Percentiles rank a stretch among this genome's conserved stretches.
Evolutionary conservation across 1,284 basidiomycete genomes (phyloP).

Genomic region (Apiotrichum domesticum): DNA sequence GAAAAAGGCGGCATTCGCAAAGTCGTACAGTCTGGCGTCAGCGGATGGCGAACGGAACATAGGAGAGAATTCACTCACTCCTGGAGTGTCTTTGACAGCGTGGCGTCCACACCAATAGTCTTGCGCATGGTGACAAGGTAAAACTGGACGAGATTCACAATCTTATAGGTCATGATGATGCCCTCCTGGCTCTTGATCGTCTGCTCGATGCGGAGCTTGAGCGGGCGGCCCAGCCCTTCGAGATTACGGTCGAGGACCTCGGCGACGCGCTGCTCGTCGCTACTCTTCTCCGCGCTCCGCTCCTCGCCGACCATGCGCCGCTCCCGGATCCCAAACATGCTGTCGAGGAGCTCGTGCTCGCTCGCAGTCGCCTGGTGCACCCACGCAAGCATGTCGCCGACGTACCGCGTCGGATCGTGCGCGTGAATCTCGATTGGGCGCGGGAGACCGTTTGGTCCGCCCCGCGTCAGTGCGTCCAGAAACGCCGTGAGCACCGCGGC

Average conservation of each 20-base stretch:
- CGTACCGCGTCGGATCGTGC: conserved; percentile 90
- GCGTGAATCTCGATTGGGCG: conserved; percentile 95
- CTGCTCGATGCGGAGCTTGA: conserved; percentile 83
- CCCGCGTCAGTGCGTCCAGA: conserved; percentile 79
- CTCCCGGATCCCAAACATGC: conserved; percentile 67
- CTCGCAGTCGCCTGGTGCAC: conserved; percentile 92
- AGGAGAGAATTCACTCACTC: conserved; percentile 56
- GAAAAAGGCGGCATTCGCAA: conserved; percentile 75
- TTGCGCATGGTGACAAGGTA: conserved; percentile 86
- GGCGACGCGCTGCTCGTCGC: conserved; percentile 71
- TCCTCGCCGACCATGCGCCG: conserved; percentile 63
- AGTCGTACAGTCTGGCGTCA: conserved; percentile 62
- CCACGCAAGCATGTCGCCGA: conserved; percentile 99
- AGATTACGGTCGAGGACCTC: conserved; percentile 77
- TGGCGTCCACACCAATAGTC: conserved; percentile 75
- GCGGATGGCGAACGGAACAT: background rate
- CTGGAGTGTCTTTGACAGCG: conserved; percentile 67
- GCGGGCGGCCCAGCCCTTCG: conserved; percentile 74
- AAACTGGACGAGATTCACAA: conserved; percentile 90
- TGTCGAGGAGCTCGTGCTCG: conserved; percentile 86
- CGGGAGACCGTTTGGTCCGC: conserved; percentile 78
- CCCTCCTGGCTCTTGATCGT: conserved; percentile 89
- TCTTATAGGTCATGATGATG: conserved; percentile 81
- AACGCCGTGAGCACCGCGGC: conserved; percentile 72
- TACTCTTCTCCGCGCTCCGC: conserved; percentile 36